Conservation (phyloP, 768 basidiomycete genomes). For the Kondoa malvinella region DNA sequence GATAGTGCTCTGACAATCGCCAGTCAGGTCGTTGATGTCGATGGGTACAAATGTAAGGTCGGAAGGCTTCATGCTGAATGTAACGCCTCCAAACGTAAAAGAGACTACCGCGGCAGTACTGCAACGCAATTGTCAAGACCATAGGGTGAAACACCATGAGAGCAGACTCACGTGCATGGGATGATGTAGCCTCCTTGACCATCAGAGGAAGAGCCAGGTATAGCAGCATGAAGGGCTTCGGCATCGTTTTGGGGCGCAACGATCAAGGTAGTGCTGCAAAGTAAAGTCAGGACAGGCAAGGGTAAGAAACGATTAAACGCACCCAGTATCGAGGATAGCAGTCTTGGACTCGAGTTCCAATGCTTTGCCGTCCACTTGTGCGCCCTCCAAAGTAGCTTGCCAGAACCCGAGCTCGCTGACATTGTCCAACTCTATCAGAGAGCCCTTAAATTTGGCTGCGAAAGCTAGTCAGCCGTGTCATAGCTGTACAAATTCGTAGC, state of each 20-base stretch:
- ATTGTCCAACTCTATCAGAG: conserved; percentile 33
- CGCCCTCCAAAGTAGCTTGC: conserved; percentile 49
- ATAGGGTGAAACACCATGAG: neutral
- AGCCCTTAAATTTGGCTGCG: conserved; percentile 45
- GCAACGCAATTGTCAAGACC: conserved; percentile 2
- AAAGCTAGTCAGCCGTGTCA: conserved; percentile 42
- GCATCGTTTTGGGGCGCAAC: conserved; percentile 41
- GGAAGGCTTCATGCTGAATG: conserved; percentile 48
- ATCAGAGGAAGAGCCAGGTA: conserved; percentile 43
- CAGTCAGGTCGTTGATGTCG: conserved; percentile 39
- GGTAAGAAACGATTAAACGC: conserved; percentile 18
- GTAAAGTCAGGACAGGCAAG: neutral
- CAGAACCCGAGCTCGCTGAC: conserved; percentile 41
- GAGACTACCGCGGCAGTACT: conserved; percentile 39
- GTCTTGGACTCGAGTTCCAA: conserved; percentile 40
- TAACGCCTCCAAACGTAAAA: conserved; percentile 43
- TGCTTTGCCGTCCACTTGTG: conserved; percentile 43
- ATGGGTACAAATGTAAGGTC: conserved; percentile 49
- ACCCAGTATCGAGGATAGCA: conserved; percentile 55
- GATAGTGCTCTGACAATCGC: conserved; percentile 57
- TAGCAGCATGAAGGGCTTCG: conserved; percentile 40
- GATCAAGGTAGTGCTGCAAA: conserved; percentile 28
- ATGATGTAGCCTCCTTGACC: conserved; percentile 43
- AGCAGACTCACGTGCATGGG: conserved; percentile 41
- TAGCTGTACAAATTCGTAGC: conserved; percentile 39